These are phyloP conservation scores for Penicillium salamii DNA, from an alignment of 495 filamentous ascomycete species.

Conservation along the genomic window DNA sequence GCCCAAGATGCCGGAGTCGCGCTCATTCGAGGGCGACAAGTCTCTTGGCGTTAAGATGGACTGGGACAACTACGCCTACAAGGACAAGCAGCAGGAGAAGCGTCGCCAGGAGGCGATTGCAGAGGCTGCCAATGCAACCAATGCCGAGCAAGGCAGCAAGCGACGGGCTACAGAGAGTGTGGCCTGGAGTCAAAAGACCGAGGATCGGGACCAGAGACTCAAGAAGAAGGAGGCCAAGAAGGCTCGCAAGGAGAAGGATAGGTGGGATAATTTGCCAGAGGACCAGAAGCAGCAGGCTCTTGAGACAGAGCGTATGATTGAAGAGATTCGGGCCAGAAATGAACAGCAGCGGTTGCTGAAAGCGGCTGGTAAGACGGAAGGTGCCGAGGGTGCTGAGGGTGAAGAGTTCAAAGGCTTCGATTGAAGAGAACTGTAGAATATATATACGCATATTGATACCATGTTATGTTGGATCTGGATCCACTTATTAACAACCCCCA, in stretches of 20 bases:
- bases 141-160: conserved; percentile 31
- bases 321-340: conserved; percentile 61
- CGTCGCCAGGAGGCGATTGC: conserved; percentile 57
- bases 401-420: conserved; percentile 47
- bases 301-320: conserved; percentile 72
- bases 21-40: conserved; percentile 62
- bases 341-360: conserved; percentile 32
- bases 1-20: conserved; percentile 92
- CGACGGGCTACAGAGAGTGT: conserved; percentile 50
- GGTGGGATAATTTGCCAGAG: conserved; percentile 64
- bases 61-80: conserved; percentile 63
- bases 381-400: conserved; percentile 8
- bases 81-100: conserved; percentile 75
- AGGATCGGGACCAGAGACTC: conserved; percentile 62
- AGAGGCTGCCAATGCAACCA: conserved; percentile 31
- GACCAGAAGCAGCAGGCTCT: conserved; percentile 66
- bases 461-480: background rate
- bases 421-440: conserved; percentile 14
- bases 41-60: conserved; percentile 61
- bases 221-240: conserved; percentile 72
- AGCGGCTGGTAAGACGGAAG: conserved; percentile 18
- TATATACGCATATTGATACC: conserved; percentile 1
- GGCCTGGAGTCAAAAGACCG: conserved; percentile 84
- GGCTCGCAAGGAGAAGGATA: conserved; percentile 66
- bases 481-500: background rate